Evolutionary conservation across 495 filamentous ascomycete species (phyloP), one percentile per base, ranked within the genome.

Genomic region (Tuber calosporum): DNA sequence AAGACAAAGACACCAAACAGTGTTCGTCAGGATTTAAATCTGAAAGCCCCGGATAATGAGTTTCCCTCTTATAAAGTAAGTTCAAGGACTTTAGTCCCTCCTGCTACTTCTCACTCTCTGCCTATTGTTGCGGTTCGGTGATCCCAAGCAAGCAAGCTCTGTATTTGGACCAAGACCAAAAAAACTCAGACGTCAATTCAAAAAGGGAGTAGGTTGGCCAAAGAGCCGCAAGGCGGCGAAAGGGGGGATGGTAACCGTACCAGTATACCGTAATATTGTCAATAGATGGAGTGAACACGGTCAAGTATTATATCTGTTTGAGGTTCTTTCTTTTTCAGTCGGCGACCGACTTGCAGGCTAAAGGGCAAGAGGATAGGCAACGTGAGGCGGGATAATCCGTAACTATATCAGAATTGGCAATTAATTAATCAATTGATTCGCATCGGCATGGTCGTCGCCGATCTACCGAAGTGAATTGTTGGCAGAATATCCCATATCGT

Each of bases 371-470:
- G 48, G 53, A 34, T 62, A 26, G n/a, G 45, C 45, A 53, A 26
- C 22, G 53, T 62, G 53, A 62, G 26, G 26, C 53, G 75, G 76
- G 70, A 72, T 70, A 71, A 69, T 72, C 74, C 62, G 75, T 62
- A 77, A 69, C 70, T 78, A 78, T 78, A 78, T 78, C 72, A 69
- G 45, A 78, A 78, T 77, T 77, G 73, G 70, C 70, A 62, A 75
- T 71, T 73, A 39, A 69, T 78, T 69, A 78, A 75, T 78, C 66
- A 78, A 75, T 71, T 73, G 71, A 77, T 77, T 78, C 68, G 58
- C 74, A 73, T 78, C 75, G 77, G 43, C 75, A 78, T 69, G 74
- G 41, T 11, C 53, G 53, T 62, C 53, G 26, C 42, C 43, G 76
- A 78, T 78, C 76, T 78, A 78, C 76, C 75, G 75, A 69, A 78